Conservation (phyloP, 352 stramenopile species). For the Phytophthora multivora region DNA sequence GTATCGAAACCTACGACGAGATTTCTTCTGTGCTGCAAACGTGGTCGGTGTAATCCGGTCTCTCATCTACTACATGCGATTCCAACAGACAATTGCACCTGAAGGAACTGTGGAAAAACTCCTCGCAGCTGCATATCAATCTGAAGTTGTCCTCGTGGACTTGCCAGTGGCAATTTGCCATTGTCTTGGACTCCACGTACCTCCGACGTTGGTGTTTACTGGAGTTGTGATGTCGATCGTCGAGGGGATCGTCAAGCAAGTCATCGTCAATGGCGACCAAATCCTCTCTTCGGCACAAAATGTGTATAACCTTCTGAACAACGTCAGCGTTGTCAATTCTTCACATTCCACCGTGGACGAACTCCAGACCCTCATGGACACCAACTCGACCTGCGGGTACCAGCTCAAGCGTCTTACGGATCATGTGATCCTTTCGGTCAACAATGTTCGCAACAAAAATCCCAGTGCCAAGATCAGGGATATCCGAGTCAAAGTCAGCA, state of each 20-base stretch:
- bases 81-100: conserved; percentile 16
- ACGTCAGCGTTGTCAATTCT: conserved; percentile 7
- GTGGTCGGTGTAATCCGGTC: conserved; percentile 25
- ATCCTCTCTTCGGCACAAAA: conserved; percentile 24
- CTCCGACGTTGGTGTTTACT: conserved; percentile 15
- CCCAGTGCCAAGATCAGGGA: conserved; percentile 12
- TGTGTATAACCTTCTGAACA: conserved; percentile 16
- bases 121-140: conserved; percentile 21
- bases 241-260: conserved; percentile 22
- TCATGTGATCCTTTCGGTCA: conserved; percentile 18
- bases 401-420: conserved; percentile 31
- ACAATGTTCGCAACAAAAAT: conserved; percentile 8
- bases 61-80: conserved; percentile 23
- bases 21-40: conserved; percentile 29
- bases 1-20: not conserved
- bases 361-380: conserved; percentile 23
- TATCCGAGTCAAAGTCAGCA: conserved; percentile 23
- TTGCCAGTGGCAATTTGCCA: conserved; percentile 26
- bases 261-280: conserved; percentile 21
- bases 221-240: conserved; percentile 29
- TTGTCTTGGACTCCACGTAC: conserved; percentile 24
- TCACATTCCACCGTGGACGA: conserved; percentile 12
- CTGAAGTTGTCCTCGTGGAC: conserved; percentile 25
- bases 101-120: conserved; percentile 17
- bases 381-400: conserved; percentile 22